Base-by-base conservation (phyloP, 2,329 filamentous ascomycete species). In the Tolypocladium capitatum region DNA sequence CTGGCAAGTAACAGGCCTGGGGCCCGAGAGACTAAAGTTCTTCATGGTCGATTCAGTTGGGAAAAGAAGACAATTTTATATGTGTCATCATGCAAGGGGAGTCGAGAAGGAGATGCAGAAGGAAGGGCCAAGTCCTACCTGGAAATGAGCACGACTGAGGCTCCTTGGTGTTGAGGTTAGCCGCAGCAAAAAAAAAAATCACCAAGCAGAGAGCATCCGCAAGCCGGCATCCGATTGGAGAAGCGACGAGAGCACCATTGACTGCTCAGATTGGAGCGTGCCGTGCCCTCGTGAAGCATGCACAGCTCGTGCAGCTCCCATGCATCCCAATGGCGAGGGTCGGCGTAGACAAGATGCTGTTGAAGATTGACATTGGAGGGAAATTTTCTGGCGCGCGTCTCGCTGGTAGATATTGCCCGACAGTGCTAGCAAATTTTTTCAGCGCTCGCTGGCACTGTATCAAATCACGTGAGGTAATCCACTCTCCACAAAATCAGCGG, bases 1-100 rank as follows among this genome's bases (percentile, higher is more conserved):
- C 85, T 90, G 85, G 85, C 85, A 86, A 89, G 85, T 89, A 89
- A 83, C 85, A 86, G 81, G 80, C 75, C 66, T 69, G 68, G 69
- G 72, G 80, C 82, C 81, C 79, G 72, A 76, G 71, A 83, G 76
- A 76, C 73, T 71, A 63, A 71, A 63, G 49, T 82, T 86, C 81
- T 80, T 88, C 85, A 90, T 83, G 82, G 83, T 80, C 85, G 85
- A 87, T 76, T 90, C 83, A 71, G 83, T 75, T 81, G 77, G 83
- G 83, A 85, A 88, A 89, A 87, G 84, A 89, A 89, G 84, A 84
- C 74, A 72, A 40, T 74, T 69, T 71, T 63, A 68, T 64, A 66
- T 69, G 73, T 86, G 78, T 89, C 85, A 89, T 88, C 84, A 81
- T 76, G 58, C 70, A 69, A 67, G 24, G 35, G 43, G 52, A 35